These are phyloP conservation scores for Penicillium palitans DNA, from an alignment of 2,329 filamentous ascomycete genomes.

Conservation along the genomic window DNA sequence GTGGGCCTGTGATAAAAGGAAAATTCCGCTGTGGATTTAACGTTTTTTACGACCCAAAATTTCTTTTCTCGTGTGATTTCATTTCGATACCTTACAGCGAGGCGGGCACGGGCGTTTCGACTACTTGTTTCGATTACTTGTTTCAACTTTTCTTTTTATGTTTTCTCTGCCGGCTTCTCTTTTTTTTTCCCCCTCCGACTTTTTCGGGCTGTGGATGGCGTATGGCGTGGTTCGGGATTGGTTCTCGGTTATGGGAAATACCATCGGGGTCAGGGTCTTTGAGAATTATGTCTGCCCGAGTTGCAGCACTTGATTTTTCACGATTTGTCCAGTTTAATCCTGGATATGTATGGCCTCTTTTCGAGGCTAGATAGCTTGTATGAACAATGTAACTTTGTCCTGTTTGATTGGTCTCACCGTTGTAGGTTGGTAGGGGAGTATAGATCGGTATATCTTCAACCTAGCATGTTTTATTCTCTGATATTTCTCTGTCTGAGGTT, in stretches of 20 bases:
- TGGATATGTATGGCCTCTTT: slow-evolving; percentile 15
- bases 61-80: slow-evolving; percentile 26
- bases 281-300: slow-evolving; percentile 17
- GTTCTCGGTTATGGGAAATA: slow-evolving; percentile 26
- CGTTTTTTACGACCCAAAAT: slow-evolving; percentile 29
- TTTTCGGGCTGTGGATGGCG: slow-evolving; percentile 19
- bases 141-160: slow-evolving; percentile 14
- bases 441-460: background rate
- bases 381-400: slow-evolving; percentile 20
- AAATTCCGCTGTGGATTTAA: slow-evolving; percentile 17
- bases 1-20: slow-evolving; percentile 16
- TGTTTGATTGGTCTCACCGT: background rate
- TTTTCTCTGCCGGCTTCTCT: slow-evolving; percentile 13
- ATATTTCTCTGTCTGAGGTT: background rate
- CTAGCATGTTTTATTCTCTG: background rate
- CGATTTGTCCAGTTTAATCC: slow-evolving; percentile 25
- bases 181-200: background rate
- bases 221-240: slow-evolving; percentile 22
- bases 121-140: slow-evolving; percentile 15
- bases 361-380: slow-evolving; percentile 23
- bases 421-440: background rate
- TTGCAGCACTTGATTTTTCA: slow-evolving; percentile 16
- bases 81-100: slow-evolving; percentile 13
- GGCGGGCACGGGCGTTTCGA: slow-evolving; percentile 23
- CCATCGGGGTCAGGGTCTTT: slow-evolving; percentile 15